These are phyloP conservation scores for Lentinula novae-zelandiae DNA, from an alignment of 1,284 basidiomycete genomes.

Conservation along the genomic window DNA sequence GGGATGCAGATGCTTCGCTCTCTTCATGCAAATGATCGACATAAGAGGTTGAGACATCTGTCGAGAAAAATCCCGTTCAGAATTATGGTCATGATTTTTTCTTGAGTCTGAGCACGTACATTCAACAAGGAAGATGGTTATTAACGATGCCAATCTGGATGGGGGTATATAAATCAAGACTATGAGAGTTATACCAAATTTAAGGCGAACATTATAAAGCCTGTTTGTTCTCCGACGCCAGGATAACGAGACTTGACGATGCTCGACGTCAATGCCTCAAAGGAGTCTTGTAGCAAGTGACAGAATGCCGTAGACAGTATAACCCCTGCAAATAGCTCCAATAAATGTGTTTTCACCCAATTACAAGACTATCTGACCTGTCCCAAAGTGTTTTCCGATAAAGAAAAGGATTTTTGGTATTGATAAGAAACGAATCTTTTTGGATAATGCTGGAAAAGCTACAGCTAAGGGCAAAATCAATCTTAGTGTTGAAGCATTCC, in stretches of 20 bases:
- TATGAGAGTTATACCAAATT: neutral
- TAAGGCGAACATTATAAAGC: constrained; percentile 63
- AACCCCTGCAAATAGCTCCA: constrained; percentile 42
- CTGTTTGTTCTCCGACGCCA: constrained; percentile 52
- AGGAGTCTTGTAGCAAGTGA: constrained; percentile 73
- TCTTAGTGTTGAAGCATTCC: neutral
- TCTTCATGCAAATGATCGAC: constrained; percentile 65
- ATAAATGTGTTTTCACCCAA: neutral
- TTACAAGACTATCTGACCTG: constrained; percentile 35
- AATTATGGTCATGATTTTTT: constrained; percentile 6
- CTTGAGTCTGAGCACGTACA: constrained; percentile 35
- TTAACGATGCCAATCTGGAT: constrained; percentile 54
- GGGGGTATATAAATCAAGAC: constrained; percentile 6
- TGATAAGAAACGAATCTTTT: constrained; percentile 44
- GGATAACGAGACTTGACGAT: constrained; percentile 42
- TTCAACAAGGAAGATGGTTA: constrained; percentile 73
- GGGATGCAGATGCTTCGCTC: constrained; percentile 37
- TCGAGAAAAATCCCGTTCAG: neutral
- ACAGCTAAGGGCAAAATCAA: constrained; percentile 40
- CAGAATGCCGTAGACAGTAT: constrained; percentile 79
- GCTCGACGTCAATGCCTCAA: constrained; percentile 50
- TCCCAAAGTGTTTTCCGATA: constrained; percentile 79
- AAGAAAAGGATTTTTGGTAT: constrained; percentile 71
- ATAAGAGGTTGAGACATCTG: constrained; percentile 69
- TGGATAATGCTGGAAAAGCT: constrained; percentile 64